Evolutionary conservation across 2,329 filamentous ascomycete genomes (phyloP), one percentile per base, ranked within the genome.

Genomic region (Nothomitra cinnamomea): DNA sequence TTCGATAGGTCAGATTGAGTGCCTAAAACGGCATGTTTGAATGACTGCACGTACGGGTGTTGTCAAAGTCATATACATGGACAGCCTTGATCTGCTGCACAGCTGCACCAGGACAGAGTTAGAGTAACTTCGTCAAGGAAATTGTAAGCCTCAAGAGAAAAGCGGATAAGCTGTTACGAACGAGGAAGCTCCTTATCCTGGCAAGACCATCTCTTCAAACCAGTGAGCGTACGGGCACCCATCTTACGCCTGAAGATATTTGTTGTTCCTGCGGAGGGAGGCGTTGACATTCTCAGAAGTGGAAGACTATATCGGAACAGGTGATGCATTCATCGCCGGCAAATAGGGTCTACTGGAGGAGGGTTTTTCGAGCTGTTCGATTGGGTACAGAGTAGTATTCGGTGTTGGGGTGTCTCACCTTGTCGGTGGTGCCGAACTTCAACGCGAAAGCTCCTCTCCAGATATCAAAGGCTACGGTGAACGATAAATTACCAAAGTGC

Each of bases 31-130:
- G 42, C 24, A 6, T 25, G 28, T 21, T 41, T 54, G 43, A 47
- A 58, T 22, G 25, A 32, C 28, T 32, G 28, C 53, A 57, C 82
- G 65, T 72, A 90, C 86, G 71, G 38, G 90, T 96, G 64, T 98
- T 96, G 69, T 98, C 92, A 67, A 96, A 98, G 67, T 98, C 92
- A 70, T 96, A 96, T 60, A 98, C 78, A 64, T 96, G 90, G 52
- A 98, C 80, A 7, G 80, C 71, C 65, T 79, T 87, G 67, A 96
- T 83, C 54, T 79, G 73, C 42, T 83, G 73, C 10, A 80, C 74
- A 32, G 78, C 77, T 78, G 57, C 24, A 48, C 58, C 49, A 53
- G 12, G 17, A 19, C 10, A 28, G 17, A 35, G 24, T 19, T 22
- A 35, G 25, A 19, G 17, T 19, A 15, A 35, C n/a, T 35, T 12